phyloP scores from a whole-genome alignment of 805 yeast genomes.

The Barnettozyma sp. region DNA sequence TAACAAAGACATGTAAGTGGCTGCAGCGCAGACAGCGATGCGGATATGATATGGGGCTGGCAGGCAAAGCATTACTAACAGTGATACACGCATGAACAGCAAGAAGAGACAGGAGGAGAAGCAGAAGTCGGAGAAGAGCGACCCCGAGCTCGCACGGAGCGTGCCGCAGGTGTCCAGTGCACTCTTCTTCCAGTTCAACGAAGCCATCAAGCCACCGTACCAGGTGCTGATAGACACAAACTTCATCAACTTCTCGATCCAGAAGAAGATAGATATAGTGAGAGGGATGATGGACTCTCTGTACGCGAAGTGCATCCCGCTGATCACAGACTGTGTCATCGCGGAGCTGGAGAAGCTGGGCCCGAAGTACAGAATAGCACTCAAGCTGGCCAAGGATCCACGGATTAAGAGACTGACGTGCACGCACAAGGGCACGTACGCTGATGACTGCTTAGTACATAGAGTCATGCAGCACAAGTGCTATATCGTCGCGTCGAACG shows the following conservation, averaged over 20 bases:
- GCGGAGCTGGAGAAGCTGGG: slow-evolving; percentile 97
- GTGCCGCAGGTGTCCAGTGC: slow-evolving; percentile 96
- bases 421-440: slow-evolving; percentile 92
- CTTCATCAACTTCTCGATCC: slow-evolving; percentile 93
- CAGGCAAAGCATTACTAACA: not conserved
- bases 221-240: slow-evolving; percentile 95
- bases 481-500: slow-evolving; percentile 95
- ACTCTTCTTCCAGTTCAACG: slow-evolving; percentile 87
- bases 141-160: slow-evolving; percentile 67
- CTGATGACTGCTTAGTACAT: slow-evolving; percentile 94
- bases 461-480: slow-evolving; percentile 95
- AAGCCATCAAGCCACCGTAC: slow-evolving; percentile 95
- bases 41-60: no score
- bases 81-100: slow-evolving; percentile 16
- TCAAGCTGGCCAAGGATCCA: slow-evolving; percentile 89
- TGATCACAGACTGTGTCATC: slow-evolving; percentile 95
- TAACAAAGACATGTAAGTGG: slow-evolving; percentile 52
- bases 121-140: slow-evolving; percentile 40
- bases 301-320: slow-evolving; percentile 91
- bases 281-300: slow-evolving; percentile 95
- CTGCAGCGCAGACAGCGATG: no score
- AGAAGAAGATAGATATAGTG: slow-evolving; percentile 90
- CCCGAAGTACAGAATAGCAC: slow-evolving; percentile 88
- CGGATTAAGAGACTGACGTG: slow-evolving; percentile 82
- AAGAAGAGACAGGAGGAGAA: slow-evolving; percentile 35